Percentiles rank a stretch among this genome's conserved stretches.
Conservation (phyloP, 176 grass and related monocot species). For the Phoenix dactylifera region DNA sequence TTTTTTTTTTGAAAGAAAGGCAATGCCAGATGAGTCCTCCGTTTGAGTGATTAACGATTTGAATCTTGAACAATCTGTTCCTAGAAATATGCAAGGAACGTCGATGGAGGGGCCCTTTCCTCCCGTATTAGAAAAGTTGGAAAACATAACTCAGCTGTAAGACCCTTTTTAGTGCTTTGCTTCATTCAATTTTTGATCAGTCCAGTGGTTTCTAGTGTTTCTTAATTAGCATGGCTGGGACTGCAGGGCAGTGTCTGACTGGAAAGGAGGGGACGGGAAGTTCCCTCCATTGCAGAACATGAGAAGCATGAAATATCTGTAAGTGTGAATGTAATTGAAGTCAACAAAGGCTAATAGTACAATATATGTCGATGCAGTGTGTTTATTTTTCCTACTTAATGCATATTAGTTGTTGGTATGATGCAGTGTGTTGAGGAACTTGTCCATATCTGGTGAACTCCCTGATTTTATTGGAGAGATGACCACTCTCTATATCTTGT, state of each 20-base stretch:
- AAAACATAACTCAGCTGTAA: neutral
- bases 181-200: neutral
- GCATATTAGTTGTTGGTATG: constrained; percentile 10
- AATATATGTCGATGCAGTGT: too few species aligned
- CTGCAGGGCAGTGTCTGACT: constrained; percentile 11
- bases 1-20: neutral
- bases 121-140: neutral
- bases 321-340: neutral
- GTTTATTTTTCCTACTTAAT: neutral
- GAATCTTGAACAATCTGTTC: neutral
- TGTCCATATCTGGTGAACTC: constrained; percentile 59
- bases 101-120: constrained; percentile 14
- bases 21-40: too few species aligned
- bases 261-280: constrained; percentile 15
- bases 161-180: neutral
- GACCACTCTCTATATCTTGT: constrained; percentile 61
- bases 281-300: neutral
- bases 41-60: neutral
- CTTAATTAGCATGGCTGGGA: too few species aligned
- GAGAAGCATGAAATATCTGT: constrained; percentile 1
- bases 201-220: too few species aligned
- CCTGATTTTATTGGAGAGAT: constrained; percentile 52
- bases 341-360: too few species aligned
- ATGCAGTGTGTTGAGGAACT: constrained; percentile 68
- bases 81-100: constrained; percentile 19